These are phyloP conservation scores for Fraxinus greggii DNA, from an alignment of 305 asterid genomes.

Conservation along the genomic window DNA sequence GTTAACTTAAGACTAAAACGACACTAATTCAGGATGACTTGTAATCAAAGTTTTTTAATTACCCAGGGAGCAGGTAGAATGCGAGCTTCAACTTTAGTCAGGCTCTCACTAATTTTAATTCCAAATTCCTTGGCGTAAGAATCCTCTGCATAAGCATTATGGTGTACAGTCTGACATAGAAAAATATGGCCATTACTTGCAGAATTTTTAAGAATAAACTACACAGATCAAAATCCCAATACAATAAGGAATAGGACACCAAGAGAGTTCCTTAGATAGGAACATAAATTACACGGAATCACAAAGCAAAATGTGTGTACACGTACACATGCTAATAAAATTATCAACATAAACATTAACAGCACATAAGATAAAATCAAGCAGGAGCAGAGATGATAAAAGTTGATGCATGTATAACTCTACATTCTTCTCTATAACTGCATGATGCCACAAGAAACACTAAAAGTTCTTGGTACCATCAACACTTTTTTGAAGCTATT, in stretches of 20 bases:
- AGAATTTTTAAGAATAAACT: neutral
- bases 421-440: neutral
- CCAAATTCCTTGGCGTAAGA: conserved; percentile 87
- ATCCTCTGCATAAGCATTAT: conserved; percentile 75
- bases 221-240: neutral
- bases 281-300: neutral
- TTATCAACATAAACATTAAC: neutral
- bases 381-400: neutral
- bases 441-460: neutral
- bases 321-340: neutral
- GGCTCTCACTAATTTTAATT: conserved; percentile 68
- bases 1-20: neutral
- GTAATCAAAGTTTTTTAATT: conserved; percentile 7
- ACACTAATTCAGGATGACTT: neutral
- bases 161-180: conserved; percentile 62
- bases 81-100: conserved; percentile 97
- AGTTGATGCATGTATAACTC: neutral
- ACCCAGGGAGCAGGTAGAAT: conserved; percentile 92
- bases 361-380: neutral
- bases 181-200: neutral
- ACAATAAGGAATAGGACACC: neutral
- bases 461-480: neutral
- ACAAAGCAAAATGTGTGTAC: neutral
- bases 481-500: neutral
- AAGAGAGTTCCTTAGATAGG: neutral